A percentile compares a stretch with the other conserved stretches of the same genome.
phyloP scores from a whole-genome alignment of 345 rosid genomes.

The Carallia brachiata region DNA sequence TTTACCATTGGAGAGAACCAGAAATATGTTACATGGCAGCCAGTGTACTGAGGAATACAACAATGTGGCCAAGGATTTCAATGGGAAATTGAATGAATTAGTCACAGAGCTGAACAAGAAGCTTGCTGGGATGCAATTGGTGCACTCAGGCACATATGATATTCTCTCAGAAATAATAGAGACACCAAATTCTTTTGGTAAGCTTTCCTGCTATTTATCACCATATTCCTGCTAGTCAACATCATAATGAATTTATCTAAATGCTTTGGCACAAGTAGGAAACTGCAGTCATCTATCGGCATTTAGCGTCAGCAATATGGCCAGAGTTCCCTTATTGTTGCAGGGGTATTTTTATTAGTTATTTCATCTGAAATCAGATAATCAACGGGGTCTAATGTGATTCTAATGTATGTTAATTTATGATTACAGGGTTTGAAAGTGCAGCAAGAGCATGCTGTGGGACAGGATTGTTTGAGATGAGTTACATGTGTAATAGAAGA shows the following conservation, averaged over 20 bases:
- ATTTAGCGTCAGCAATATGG: too few species aligned
- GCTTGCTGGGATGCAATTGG: slow-evolving; percentile 1
- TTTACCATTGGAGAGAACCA: slow-evolving; percentile 8
- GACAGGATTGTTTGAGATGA: slow-evolving; percentile 7
- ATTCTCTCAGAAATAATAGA: not conserved
- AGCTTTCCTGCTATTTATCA: not conserved
- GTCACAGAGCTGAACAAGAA: slow-evolving; percentile 3
- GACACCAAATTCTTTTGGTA: slow-evolving; percentile 5
- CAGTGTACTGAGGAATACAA: slow-evolving; percentile 6
- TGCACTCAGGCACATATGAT: not conserved
- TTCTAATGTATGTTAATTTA: not conserved
- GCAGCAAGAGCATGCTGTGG: slow-evolving; percentile 11
- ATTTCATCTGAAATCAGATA: not conserved
- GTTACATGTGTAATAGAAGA: not conserved
- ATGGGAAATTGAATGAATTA: not conserved
- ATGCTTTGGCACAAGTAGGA: too few species aligned
- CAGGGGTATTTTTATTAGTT: too few species aligned
- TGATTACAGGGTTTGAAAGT: slow-evolving; percentile 6
- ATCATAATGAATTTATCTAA: too few species aligned
- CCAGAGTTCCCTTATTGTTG: too few species aligned
- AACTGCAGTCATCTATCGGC: too few species aligned
- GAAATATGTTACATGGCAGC: not conserved
- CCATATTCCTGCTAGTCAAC: not conserved
- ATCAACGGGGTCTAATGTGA: not conserved
- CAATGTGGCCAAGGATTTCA: slow-evolving; percentile 5